Conservation (phyloP, 768 basidiomycete genomes). For the Termitomyces sp. region DNA sequence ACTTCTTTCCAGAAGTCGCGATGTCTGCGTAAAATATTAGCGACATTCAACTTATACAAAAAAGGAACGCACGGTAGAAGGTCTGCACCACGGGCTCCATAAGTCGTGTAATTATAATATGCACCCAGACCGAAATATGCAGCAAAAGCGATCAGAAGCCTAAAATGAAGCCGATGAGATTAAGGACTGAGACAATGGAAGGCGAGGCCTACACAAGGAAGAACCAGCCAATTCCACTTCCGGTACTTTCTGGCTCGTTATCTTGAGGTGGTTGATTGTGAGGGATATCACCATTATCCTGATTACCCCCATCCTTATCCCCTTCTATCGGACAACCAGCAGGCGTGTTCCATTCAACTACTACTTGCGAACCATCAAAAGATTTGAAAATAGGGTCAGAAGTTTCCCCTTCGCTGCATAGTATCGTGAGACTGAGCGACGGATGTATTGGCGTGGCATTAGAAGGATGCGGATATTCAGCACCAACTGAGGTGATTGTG, state of each 20-base stretch:
- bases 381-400: conserved; percentile 48
- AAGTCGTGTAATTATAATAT: conserved; percentile 85
- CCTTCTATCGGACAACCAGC: conserved; percentile 48
- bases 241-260: conserved; percentile 37
- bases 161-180: conserved; percentile 19
- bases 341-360: conserved; percentile 58
- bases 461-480: conserved; percentile 50
- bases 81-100: conserved; percentile 79
- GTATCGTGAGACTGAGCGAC: conserved; percentile 52
- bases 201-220: conserved; percentile 68
- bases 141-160: conserved; percentile 58
- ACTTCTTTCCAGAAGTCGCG: conserved; percentile 90
- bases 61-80: conserved; percentile 66
- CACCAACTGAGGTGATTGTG: conserved; percentile 51
- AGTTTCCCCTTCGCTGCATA: conserved; percentile 41
- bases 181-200: not conserved
- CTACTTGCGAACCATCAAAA: conserved; percentile 52
- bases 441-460: conserved; percentile 44
- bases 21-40: conserved; percentile 44
- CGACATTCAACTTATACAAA: not conserved
- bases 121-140: conserved; percentile 76
- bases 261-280: conserved; percentile 15
- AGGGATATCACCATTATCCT: conserved; percentile 20
- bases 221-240: conserved; percentile 85
- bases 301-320: conserved; percentile 32